Evolutionary conservation across 192 early-diverging fungal species (phyloP).

Genomic region (Umbelopsis ramanniana): DNA sequence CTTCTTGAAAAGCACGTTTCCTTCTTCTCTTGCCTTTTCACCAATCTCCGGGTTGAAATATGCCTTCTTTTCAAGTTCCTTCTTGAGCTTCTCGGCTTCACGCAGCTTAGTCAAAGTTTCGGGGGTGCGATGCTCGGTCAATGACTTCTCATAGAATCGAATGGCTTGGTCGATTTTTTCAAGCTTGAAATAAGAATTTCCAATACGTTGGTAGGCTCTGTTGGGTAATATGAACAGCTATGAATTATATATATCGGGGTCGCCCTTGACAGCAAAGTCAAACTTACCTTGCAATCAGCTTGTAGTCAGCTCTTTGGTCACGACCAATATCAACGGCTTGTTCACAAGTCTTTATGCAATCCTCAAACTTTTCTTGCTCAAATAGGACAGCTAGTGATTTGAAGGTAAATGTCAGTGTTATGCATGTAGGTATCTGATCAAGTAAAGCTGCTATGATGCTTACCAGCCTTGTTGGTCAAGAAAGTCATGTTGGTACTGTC

Average conservation of each 20-base stretch:
- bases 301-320: slow-evolving; percentile 91
- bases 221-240: neutral
- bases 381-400: slow-evolving; percentile 77
- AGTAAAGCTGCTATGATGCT: slow-evolving; percentile 5
- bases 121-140: slow-evolving; percentile 94
- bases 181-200: slow-evolving; percentile 83
- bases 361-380: slow-evolving; percentile 92
- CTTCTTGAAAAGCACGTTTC: slow-evolving; percentile 93
- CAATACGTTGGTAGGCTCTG: slow-evolving; percentile 92
- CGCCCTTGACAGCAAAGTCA: neutral
- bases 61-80: slow-evolving; percentile 78
- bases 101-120: slow-evolving; percentile 90
- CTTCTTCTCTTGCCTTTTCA: slow-evolving; percentile 90
- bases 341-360: slow-evolving; percentile 91
- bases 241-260: neutral
- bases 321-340: slow-evolving; percentile 91
- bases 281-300: slow-evolving; percentile 81
- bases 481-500: slow-evolving; percentile 91
- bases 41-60: slow-evolving; percentile 84
- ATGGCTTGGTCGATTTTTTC: slow-evolving; percentile 86
- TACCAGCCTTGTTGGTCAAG: slow-evolving; percentile 94
- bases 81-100: slow-evolving; percentile 82
- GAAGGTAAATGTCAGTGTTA: too few species aligned
- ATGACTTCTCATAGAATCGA: slow-evolving; percentile 89
- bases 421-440: too few species aligned